These are phyloP conservation scores for Aspergillus sp. DNA, from an alignment of 2,329 filamentous ascomycete species.

Conservation along the genomic window DNA sequence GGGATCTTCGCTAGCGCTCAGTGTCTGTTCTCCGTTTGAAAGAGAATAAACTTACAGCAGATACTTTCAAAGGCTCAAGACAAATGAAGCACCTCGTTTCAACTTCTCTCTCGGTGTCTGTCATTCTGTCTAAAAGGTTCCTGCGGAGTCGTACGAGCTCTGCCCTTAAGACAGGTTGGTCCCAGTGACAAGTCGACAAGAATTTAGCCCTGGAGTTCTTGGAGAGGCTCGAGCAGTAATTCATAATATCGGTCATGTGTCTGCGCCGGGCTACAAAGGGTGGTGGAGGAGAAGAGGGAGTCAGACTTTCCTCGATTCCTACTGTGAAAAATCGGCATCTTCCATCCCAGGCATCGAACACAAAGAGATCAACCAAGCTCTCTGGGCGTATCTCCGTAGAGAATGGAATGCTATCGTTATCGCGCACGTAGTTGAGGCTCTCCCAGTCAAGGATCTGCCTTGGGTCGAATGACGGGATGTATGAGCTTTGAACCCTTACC, in stretches of 20 bases:
- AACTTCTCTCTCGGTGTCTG: slow-evolving; percentile 51
- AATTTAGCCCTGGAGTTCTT: slow-evolving; percentile 57
- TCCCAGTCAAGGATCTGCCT: slow-evolving; percentile 48
- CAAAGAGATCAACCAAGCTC: slow-evolving; percentile 52
- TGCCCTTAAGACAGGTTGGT: slow-evolving; percentile 81
- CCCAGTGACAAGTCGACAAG: slow-evolving; percentile 55
- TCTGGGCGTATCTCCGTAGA: slow-evolving; percentile 40
- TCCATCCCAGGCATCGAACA: slow-evolving; percentile 60
- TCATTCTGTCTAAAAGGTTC: slow-evolving; percentile 74
- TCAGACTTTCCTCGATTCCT: slow-evolving; percentile 33
- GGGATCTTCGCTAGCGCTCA: slow-evolving; percentile 59
- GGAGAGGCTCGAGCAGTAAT: slow-evolving; percentile 80
- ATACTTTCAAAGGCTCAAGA: slow-evolving; percentile 74
- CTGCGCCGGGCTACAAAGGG: slow-evolving; percentile 38
- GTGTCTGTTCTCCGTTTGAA: not conserved
- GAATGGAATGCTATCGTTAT: slow-evolving; percentile 50
- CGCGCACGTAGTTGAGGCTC: slow-evolving; percentile 37
- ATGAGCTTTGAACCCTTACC: slow-evolving; percentile 24
- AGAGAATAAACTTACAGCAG: slow-evolving; percentile 59
- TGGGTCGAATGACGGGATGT: slow-evolving; percentile 5
- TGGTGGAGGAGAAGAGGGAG: slow-evolving; percentile 39
- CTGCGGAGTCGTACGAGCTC: slow-evolving; percentile 74
- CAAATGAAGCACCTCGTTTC: slow-evolving; percentile 66
- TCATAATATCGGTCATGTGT: slow-evolving; percentile 67
- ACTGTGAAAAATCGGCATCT: slow-evolving; percentile 59